These are phyloP conservation scores for Linderniella brevidens DNA, from an alignment of 257 asterid genomes.

Conservation along the genomic window DNA sequence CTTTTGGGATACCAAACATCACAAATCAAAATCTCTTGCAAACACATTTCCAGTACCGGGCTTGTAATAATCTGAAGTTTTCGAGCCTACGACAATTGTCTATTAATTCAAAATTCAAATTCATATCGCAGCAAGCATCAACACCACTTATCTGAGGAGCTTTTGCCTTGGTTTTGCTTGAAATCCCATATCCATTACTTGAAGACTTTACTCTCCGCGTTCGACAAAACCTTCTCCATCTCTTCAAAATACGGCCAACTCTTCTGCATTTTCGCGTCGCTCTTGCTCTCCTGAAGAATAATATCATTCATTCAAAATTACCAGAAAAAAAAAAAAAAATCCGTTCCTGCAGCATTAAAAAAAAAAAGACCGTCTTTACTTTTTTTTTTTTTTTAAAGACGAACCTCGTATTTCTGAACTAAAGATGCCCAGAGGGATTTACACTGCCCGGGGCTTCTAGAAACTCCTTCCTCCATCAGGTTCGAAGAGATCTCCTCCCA, in stretches of 20 bases:
- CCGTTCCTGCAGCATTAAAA: not conserved
- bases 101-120: too few species aligned
- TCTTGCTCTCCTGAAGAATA: slow-evolving; percentile 42
- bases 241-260: slow-evolving; percentile 60
- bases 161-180: too few species aligned
- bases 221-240: slow-evolving; percentile 30
- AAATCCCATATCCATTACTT: slow-evolving; percentile 20
- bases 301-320: not conserved
- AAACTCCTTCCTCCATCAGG: slow-evolving; percentile 41
- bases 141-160: too few species aligned
- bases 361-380: not conserved
- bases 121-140: too few species aligned
- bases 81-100: too few species aligned
- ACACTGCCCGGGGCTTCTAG: slow-evolving; percentile 81
- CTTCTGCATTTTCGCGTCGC: slow-evolving; percentile 19
- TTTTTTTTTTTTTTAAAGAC: slow-evolving; percentile 9
- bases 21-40: too few species aligned
- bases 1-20: too few species aligned
- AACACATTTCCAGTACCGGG: too few species aligned
- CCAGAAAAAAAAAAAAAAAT: not conserved
- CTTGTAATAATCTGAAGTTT: too few species aligned
- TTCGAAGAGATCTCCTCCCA: slow-evolving; percentile 92
- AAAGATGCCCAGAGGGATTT: slow-evolving; percentile 95
- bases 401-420: slow-evolving; percentile 83
- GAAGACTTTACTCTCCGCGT: slow-evolving; percentile 17